Conservation (phyloP, 495 filamentous ascomycete species). For the Aspergillus avenaceus region DNA sequence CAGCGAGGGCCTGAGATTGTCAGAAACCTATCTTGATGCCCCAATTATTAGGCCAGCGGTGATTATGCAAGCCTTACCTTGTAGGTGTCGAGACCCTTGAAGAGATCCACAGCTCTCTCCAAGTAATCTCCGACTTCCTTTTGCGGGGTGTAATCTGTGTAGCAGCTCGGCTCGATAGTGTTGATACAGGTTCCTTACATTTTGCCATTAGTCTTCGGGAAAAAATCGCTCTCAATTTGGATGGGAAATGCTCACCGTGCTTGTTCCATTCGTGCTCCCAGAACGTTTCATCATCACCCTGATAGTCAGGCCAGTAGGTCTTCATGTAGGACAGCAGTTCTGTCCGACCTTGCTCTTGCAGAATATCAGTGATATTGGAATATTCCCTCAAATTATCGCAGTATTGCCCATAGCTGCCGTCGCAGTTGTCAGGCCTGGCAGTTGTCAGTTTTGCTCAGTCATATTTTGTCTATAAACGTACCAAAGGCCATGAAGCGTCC, state of each 20-base stretch:
- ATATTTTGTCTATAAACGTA: conserved; percentile 12
- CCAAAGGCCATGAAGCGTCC: conserved; percentile 82
- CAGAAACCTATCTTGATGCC: no score
- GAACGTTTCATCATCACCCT: conserved; percentile 59
- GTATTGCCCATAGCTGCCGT: conserved; percentile 65
- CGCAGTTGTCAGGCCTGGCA: conserved; percentile 69
- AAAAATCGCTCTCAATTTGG: neutral
- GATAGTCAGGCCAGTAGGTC: conserved; percentile 62
- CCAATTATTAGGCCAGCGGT: no score
- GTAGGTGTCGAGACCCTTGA: conserved; percentile 61
- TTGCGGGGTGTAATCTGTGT: conserved; percentile 55
- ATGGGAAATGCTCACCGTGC: conserved; percentile 44
- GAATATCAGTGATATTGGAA: conserved; percentile 60
- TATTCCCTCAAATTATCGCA: conserved; percentile 63
- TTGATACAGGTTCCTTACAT: conserved; percentile 48
- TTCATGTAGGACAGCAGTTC: conserved; percentile 67
- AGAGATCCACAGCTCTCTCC: conserved; percentile 52
- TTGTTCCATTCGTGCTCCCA: conserved; percentile 84
- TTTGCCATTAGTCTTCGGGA: neutral
- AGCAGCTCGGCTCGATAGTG: conserved; percentile 68
- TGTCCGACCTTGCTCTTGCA: conserved; percentile 50
- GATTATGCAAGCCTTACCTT: conserved; percentile 40
- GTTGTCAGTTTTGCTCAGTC: neutral
- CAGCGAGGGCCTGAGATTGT: conserved; percentile 46
- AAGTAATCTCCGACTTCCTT: conserved; percentile 59